phyloP scores from a whole-genome alignment of 148 eudicot genomes.

The Selenicereus undatus region DNA sequence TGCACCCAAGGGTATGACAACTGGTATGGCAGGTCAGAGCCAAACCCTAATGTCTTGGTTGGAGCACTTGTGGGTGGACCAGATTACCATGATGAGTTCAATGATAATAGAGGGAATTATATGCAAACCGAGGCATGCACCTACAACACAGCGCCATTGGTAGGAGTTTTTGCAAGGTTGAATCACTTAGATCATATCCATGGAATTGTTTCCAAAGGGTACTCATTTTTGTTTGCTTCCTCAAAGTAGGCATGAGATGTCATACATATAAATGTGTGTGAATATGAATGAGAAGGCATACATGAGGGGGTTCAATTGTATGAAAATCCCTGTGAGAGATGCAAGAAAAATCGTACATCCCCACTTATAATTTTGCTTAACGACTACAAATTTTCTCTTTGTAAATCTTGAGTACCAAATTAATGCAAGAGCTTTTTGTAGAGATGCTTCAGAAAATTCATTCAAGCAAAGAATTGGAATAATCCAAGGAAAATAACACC shows the following conservation, averaged over 20 bases:
- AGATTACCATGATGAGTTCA: constrained; percentile 45
- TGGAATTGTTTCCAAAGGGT: constrained; percentile 2
- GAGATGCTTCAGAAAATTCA: background rate
- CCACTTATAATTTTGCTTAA: background rate
- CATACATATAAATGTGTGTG: background rate
- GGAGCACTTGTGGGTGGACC: constrained; percentile 97
- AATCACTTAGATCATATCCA: constrained; percentile 25
- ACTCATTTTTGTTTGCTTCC: constrained; percentile 22
- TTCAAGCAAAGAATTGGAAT: background rate
- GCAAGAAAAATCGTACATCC: constrained; percentile 1
- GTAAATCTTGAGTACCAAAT: constrained; percentile 4
- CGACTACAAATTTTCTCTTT: constrained; percentile 1
- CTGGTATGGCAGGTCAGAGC: constrained; percentile 52
- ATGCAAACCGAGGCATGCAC: constrained; percentile 88
- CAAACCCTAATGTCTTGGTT: constrained; percentile 62
- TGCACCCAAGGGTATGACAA: constrained; percentile 88
- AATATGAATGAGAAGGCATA: background rate
- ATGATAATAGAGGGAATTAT: constrained; percentile 61
- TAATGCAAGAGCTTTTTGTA: background rate
- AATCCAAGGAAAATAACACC: background rate
- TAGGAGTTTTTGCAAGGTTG: constrained; percentile 79
- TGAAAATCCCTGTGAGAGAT: background rate
- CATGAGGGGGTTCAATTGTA: background rate
- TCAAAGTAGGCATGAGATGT: constrained; percentile 10
- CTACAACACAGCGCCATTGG: constrained; percentile 75